Evolutionary conservation across 257 asterid species (phyloP).

Genomic region (Przewalskia tangutica): DNA sequence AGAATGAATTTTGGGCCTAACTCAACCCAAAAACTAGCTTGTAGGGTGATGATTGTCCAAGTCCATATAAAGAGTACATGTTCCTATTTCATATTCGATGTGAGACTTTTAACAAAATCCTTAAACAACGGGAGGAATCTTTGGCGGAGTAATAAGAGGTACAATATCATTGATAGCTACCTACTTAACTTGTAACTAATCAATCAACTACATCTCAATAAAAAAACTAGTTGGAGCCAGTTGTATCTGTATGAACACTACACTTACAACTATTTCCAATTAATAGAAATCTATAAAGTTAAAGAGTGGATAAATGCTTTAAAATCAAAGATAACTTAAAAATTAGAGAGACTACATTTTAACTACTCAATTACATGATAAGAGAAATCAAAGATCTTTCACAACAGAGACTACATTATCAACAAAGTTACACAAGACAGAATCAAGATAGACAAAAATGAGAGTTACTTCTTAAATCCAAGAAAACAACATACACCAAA

Average conservation of each 20-base stretch:
- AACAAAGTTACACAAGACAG: neutral
- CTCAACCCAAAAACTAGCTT: too few species aligned
- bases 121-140: neutral
- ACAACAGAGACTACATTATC: neutral
- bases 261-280: neutral
- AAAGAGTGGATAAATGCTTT: neutral
- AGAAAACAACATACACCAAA: neutral
- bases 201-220: neutral
- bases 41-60: too few species aligned
- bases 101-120: too few species aligned
- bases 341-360: neutral
- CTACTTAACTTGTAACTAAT: neutral
- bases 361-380: neutral
- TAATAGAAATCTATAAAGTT: neutral
- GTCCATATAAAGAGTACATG: too few species aligned
- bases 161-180: neutral
- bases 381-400: neutral
- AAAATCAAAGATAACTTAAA: neutral
- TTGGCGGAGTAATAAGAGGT: neutral
- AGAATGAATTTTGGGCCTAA: too few species aligned
- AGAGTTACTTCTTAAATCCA: neutral
- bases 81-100: too few species aligned
- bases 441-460: neutral
- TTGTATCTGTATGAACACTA: neutral
- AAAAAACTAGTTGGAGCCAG: neutral